Conservation (phyloP, 2,329 filamentous ascomycete species). For the Colletotrichum acutatum region DNA sequence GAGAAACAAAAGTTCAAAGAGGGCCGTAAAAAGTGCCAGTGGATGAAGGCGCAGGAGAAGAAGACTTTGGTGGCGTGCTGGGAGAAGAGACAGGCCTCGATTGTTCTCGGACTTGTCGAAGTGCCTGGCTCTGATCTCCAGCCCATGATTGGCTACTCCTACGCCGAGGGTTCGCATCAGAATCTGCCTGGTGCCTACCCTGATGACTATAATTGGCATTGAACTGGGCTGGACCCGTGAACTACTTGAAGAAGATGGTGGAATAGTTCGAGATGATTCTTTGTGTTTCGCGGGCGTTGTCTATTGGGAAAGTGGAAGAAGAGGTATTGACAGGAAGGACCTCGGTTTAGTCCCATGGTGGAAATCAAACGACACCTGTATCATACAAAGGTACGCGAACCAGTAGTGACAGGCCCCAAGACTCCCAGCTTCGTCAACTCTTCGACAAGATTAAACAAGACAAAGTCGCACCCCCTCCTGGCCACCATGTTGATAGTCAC, state of each 20-base stretch:
- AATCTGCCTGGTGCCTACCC: not conserved
- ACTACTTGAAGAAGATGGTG: not conserved
- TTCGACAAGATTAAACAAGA: not conserved
- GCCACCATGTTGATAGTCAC: not conserved
- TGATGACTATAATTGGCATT: not conserved
- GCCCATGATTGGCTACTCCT: not conserved
- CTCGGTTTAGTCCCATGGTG: not conserved
- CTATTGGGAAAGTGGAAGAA: not conserved
- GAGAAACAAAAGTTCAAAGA: slow-evolving; percentile 5
- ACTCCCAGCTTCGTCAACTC: not conserved
- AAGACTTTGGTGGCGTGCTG: slow-evolving; percentile 16
- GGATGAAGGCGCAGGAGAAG: slow-evolving; percentile 3
- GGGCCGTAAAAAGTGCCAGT: not conserved
- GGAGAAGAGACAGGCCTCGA: slow-evolving; percentile 15
- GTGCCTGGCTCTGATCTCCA: slow-evolving; percentile 10
- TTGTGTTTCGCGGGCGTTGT: not conserved
- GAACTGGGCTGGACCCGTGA: not conserved
- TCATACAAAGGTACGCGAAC: not conserved
- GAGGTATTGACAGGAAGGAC: not conserved
- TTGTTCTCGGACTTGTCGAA: slow-evolving; percentile 34
- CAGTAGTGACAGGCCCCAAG: not conserved
- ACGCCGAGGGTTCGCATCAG: slow-evolving; percentile 7
- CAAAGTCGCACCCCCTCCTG: not conserved
- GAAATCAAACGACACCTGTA: not conserved
- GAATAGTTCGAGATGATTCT: not conserved